Percentiles rank a stretch among this genome's conserved stretches.
Conservation (phyloP, 495 filamentous ascomycete species). For the Neurospora sp. region DNA sequence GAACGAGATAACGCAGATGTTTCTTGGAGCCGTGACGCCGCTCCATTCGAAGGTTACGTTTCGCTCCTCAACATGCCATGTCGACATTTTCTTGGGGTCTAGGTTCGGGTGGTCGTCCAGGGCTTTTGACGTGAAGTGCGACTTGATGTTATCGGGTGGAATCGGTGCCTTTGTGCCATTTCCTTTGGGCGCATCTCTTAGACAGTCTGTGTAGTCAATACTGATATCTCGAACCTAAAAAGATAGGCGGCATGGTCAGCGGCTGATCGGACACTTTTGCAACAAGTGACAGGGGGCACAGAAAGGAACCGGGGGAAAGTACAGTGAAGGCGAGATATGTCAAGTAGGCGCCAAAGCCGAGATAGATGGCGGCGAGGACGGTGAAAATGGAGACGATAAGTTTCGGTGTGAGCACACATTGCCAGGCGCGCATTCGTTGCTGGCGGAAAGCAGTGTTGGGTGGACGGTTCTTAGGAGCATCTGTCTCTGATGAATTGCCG, state of each 20-base stretch:
- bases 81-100: constrained; percentile 16
- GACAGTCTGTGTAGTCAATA: constrained; percentile 83
- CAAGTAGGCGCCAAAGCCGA: constrained; percentile 25
- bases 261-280: constrained; percentile 15
- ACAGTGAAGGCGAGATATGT: constrained; percentile 25
- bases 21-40: constrained; percentile 10
- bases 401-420: constrained; percentile 28
- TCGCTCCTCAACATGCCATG: constrained; percentile 15
- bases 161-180: constrained; percentile 27
- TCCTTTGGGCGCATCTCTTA: constrained; percentile 34
- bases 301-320: not conserved
- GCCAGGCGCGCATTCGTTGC: constrained; percentile 29
- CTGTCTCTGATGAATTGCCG: constrained; percentile 9
- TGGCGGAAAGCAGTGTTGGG: constrained; percentile 29
- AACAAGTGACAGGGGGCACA: not conserved
- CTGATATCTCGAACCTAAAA: constrained; percentile 76
- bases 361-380: constrained; percentile 24
- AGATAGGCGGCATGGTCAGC: constrained; percentile 15
- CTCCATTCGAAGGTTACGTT: constrained; percentile 13
- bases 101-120: constrained; percentile 15
- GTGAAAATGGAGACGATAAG: constrained; percentile 29
- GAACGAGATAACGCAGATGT: constrained; percentile 60
- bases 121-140: constrained; percentile 52
- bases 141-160: constrained; percentile 44
- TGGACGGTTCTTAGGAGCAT: constrained; percentile 24